Conservation (phyloP, 2,329 filamentous ascomycete genomes). For the Penicillium expansum region DNA sequence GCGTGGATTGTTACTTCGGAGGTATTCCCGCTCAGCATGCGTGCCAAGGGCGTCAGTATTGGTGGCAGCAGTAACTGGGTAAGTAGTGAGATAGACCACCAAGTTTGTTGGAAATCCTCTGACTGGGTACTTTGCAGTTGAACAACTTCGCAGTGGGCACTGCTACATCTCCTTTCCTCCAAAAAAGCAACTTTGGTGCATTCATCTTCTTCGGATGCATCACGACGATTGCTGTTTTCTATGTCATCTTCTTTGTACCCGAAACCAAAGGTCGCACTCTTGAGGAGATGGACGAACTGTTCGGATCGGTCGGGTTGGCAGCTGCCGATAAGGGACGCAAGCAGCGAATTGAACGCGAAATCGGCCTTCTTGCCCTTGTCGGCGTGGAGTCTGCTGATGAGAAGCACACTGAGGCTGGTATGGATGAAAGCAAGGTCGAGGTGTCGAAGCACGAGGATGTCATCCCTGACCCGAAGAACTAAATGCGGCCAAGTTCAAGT, state of each 20-base stretch:
- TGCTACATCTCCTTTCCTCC: constrained; percentile 66
- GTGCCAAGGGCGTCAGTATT: constrained; percentile 54
- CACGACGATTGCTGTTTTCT: constrained; percentile 28
- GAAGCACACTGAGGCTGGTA: constrained; percentile 3
- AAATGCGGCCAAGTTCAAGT: not conserved
- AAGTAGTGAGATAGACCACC: not conserved
- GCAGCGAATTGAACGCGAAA: constrained; percentile 30
- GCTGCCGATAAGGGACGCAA: constrained; percentile 28
- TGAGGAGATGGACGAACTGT: constrained; percentile 42
- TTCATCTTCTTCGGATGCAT: constrained; percentile 67
- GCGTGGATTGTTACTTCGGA: constrained; percentile 73
- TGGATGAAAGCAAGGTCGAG: constrained; percentile 6
- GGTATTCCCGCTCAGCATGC: constrained; percentile 68
- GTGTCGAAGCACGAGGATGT: constrained; percentile 10
- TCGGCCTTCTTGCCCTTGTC: constrained; percentile 29
- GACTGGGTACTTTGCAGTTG: constrained; percentile 41
- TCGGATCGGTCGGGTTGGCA: constrained; percentile 33
- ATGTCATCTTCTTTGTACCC: constrained; percentile 31
- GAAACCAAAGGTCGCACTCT: constrained; percentile 40
- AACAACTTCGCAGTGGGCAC: constrained; percentile 64
- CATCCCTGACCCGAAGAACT: not conserved
- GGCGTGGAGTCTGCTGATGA: constrained; percentile 22
- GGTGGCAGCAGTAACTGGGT: constrained; percentile 39
- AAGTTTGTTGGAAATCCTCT: not conserved
- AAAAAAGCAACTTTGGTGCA: constrained; percentile 63